Conservation (phyloP, 148 eudicot genomes). For the Vaccinium vitisidaea region DNA sequence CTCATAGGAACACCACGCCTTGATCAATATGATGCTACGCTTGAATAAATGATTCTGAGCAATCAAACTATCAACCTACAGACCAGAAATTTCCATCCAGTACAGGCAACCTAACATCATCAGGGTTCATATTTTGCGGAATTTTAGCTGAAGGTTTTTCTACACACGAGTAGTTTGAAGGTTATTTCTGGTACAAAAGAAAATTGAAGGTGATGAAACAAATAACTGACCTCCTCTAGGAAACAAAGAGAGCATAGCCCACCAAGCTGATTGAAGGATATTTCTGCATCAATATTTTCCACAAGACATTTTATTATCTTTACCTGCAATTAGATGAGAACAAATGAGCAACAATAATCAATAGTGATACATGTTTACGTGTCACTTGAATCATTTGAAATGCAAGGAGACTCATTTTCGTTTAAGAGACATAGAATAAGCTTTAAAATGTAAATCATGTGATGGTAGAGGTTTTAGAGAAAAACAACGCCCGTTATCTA, state of each 20-base stretch:
- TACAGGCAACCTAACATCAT: background rate
- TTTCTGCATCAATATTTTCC: slow-evolving; percentile 74
- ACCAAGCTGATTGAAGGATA: slow-evolving; percentile 79
- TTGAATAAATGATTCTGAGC: slow-evolving; percentile 81
- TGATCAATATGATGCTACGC: slow-evolving; percentile 89
- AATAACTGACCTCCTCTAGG: slow-evolving; percentile 60
- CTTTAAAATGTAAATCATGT: background rate
- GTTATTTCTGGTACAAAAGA: background rate
- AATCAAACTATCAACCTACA: slow-evolving; percentile 82
- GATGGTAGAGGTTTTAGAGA: background rate
- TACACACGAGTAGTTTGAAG: background rate
- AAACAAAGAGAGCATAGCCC: slow-evolving; percentile 84
- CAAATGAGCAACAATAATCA: background rate
- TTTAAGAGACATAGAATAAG: background rate
- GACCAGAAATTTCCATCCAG: background rate
- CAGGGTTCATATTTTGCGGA: background rate
- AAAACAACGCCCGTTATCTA: background rate
- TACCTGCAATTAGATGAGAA: slow-evolving; percentile 43
- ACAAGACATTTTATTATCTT: slow-evolving; percentile 78
- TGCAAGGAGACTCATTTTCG: background rate
- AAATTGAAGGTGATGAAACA: background rate
- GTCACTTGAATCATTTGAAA: background rate
- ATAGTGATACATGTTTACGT: background rate
- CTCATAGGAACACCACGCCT: slow-evolving; percentile 98
- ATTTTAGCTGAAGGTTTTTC: background rate